Base-by-base conservation (phyloP, 2,329 filamentous ascomycete species). In the Exserohilum rostratum region DNA sequence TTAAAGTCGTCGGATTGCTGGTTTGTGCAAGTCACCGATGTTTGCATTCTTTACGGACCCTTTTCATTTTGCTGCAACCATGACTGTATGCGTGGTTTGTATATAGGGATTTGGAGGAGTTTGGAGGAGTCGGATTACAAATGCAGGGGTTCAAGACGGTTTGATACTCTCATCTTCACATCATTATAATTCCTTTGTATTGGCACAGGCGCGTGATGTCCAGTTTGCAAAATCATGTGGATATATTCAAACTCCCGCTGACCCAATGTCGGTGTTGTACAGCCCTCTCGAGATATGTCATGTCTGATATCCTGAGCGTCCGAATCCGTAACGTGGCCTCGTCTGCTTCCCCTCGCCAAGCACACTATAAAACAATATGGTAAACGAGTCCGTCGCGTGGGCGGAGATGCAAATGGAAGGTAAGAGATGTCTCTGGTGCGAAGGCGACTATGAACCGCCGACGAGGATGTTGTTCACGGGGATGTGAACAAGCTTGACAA, bases 381-480 rank as follows among this genome's bases (percentile, higher is more conserved):
- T 52, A 58, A 56, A 62, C 45, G 57, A 46, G 60, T 43, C 46
- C 39, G 45, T 53, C 22, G 27, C 43, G 43, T 46, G 31, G 39
- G 46, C 48, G 46, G 45, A 53, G 52, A 55, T 50, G 57, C 48
- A 48, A 56, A 58, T 52, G 39, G 46, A 60, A 60, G 35, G 55
- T 44, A 50, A 50, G 4, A 25, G 22, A 56, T 42, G 48, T 50
- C 29, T 44, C 40, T 47, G 48, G 50, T n/a, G 38, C 17, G 7
- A 34, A 33, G 29, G 38, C 37, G 42, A 55, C 59, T 74, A 76
- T 65, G 74, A 74, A 44, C 73, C 74, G 52, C 74, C 74, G 58
- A 83, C 80, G 55, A 83, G 75, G 60, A 82, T 82, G 70, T 82
- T 82, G 73, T 82, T 82, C 58, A 83, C 77, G 40, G 80, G 80